Conservation (phyloP, 108 stramenopile genomes). For the Nitzschia inconspicua region DNA sequence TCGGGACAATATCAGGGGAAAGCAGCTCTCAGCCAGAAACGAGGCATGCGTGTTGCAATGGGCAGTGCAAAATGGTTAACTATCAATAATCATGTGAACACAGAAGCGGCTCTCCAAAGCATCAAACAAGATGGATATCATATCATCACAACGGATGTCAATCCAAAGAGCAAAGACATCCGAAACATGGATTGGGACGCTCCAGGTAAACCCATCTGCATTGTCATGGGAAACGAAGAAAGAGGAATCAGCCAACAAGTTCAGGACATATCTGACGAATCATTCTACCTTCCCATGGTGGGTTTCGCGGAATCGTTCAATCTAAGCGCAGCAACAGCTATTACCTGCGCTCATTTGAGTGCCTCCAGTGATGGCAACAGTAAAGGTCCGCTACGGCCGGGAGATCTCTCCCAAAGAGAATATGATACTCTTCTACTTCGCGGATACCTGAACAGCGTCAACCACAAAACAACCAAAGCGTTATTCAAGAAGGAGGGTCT, state of each 20-base stretch:
- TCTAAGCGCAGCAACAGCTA: constrained; percentile 81
- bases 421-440: constrained; percentile 59
- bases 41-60: constrained; percentile 81
- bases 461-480: constrained; percentile 60
- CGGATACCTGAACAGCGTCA: constrained; percentile 64
- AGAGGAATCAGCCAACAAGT: constrained; percentile 73
- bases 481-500: constrained; percentile 61
- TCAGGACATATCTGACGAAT: constrained; percentile 60
- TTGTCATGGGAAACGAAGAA: constrained; percentile 93
- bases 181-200: constrained; percentile 65
- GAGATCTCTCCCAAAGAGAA: constrained; percentile 71
- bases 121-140: constrained; percentile 47
- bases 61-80: constrained; percentile 69
- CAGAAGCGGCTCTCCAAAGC: constrained; percentile 23
- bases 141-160: constrained; percentile 69
- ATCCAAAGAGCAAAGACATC: constrained; percentile 63
- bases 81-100: constrained; percentile 31
- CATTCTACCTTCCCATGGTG: constrained; percentile 83
- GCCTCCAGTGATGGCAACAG: constrained; percentile 27
- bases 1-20: constrained; percentile 63
- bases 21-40: constrained; percentile 65
- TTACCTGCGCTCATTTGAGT: constrained; percentile 77
- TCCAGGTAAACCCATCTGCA: constrained; percentile 55
- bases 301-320: constrained; percentile 92
- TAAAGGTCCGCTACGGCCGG: constrained; percentile 70